A percentile compares a stretch with the other conserved stretches of the same genome.
These are phyloP conservation scores for Dendrobium huoshanense DNA, from an alignment of 106 monocot genomes.

Conservation along the genomic window DNA sequence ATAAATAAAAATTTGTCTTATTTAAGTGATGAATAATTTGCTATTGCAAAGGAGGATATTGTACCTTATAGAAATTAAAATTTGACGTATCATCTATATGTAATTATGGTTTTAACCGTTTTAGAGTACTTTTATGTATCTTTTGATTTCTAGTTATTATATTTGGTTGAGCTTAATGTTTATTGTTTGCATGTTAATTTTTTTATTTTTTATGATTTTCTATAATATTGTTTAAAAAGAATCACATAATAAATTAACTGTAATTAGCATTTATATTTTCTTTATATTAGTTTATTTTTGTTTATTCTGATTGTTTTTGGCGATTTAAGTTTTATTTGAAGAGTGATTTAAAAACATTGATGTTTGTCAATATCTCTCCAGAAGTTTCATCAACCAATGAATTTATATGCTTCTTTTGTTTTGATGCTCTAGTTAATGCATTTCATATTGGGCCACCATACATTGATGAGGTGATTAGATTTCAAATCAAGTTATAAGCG, in stretches of 20 bases:
- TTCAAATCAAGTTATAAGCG: constrained; percentile 35
- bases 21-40: constrained; percentile 76
- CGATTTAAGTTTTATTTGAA: constrained; percentile 67
- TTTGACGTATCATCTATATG: constrained; percentile 43
- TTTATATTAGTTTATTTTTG: no score
- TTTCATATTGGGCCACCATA: constrained; percentile 79
- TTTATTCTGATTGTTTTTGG: no score
- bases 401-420: constrained; percentile 73
- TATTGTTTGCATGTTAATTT: no score
- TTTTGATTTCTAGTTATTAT: no score
- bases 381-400: constrained; percentile 59
- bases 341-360: no score
- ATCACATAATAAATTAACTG: no score
- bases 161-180: no score
- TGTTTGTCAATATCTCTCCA: constrained; percentile 77
- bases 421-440: constrained; percentile 76
- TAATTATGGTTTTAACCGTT: neutral
- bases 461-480: constrained; percentile 27
- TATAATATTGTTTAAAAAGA: no score
- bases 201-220: no score
- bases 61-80: constrained; percentile 90
- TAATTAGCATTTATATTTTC: no score
- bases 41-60: constrained; percentile 81
- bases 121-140: no score
- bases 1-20: constrained; percentile 88